Evolutionary conservation across 371 early-diverging fungal genomes (phyloP).

Genomic region (Mucor sp.): DNA sequence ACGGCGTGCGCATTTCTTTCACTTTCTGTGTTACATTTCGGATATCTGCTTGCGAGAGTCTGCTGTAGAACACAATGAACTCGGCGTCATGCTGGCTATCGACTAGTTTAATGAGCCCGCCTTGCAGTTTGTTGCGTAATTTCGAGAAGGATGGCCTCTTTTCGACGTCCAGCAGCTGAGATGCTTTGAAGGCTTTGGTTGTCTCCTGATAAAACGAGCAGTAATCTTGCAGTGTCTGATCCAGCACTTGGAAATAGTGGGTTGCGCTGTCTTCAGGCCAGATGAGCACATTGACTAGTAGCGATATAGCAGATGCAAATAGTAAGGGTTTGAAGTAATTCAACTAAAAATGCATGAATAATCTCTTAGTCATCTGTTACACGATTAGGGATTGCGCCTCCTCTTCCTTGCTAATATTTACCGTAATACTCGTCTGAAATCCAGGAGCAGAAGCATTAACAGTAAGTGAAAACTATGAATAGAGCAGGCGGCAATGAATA

Average conservation of each 20-base stretch:
- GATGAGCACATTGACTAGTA: conserved; percentile 31
- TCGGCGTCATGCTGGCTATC: conserved; percentile 44
- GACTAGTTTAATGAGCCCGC: conserved; percentile 26
- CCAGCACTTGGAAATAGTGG: conserved; percentile 27
- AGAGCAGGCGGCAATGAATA: neutral
- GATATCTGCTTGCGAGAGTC: conserved; percentile 29
- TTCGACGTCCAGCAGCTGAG: conserved; percentile 6
- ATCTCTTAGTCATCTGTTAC: neutral
- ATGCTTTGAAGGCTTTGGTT: conserved; percentile 19
- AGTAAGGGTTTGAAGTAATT: conserved; percentile 37
- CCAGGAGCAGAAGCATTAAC: conserved; percentile 21
- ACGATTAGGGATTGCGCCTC: neutral
- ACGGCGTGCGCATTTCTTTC: conserved; percentile 29
- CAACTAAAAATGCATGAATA: conserved; percentile 26
- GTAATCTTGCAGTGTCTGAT: conserved; percentile 19
- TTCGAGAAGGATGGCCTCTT: conserved; percentile 6
- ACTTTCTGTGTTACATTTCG: conserved; percentile 28
- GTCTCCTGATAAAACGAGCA: conserved; percentile 32
- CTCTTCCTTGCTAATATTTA: conserved; percentile 4
- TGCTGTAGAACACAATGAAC: conserved; percentile 29
- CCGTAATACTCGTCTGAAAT: conserved; percentile 27
- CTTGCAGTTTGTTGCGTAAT: conserved; percentile 28
- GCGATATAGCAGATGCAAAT: conserved; percentile 27
- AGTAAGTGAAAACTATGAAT: conserved; percentile 30
- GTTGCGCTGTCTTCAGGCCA: conserved; percentile 47